Evolutionary conservation across 768 basidiomycete genomes (phyloP).

Genomic region (Rhodosporidiobolus sp.): DNA sequence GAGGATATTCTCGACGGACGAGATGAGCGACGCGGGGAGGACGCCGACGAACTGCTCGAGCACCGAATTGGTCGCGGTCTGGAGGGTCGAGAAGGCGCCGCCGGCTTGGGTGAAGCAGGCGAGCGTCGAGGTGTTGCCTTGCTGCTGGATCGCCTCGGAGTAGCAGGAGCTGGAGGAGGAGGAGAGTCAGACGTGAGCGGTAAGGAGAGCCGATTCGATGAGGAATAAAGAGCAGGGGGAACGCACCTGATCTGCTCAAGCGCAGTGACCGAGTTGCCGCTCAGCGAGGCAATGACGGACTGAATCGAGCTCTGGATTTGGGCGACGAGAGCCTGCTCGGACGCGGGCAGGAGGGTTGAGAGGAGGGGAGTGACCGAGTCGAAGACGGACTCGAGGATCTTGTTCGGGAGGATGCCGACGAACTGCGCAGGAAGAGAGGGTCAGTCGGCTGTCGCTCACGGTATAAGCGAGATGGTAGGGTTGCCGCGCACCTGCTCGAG

Average conservation of each 20-base stretch:
- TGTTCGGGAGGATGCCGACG: conserved; percentile 43
- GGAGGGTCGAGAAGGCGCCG: conserved; percentile 37
- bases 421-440: conserved; percentile 10
- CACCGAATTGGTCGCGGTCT: conserved; percentile 39
- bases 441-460: neutral
- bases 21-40: conserved; percentile 36
- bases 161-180: conserved; percentile 30
- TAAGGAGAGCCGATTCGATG: no score
- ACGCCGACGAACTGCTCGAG: conserved; percentile 42
- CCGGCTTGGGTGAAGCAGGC: conserved; percentile 36
- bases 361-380: conserved; percentile 41
- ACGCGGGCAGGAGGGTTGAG: conserved; percentile 36
- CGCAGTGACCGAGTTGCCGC: conserved; percentile 39
- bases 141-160: conserved; percentile 32
- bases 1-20: conserved; percentile 39
- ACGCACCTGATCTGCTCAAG: conserved; percentile 22
- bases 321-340: conserved; percentile 34
- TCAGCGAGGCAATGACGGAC: conserved; percentile 37
- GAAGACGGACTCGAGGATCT: conserved; percentile 37
- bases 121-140: conserved; percentile 36
- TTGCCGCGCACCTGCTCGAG: conserved; percentile 39
- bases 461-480: no score
- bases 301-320: conserved; percentile 36
- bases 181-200: no score
- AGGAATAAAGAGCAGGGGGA: no score